Conservation (phyloP, 2,329 filamentous ascomycete species). For the Cladosporium oxysporum region DNA sequence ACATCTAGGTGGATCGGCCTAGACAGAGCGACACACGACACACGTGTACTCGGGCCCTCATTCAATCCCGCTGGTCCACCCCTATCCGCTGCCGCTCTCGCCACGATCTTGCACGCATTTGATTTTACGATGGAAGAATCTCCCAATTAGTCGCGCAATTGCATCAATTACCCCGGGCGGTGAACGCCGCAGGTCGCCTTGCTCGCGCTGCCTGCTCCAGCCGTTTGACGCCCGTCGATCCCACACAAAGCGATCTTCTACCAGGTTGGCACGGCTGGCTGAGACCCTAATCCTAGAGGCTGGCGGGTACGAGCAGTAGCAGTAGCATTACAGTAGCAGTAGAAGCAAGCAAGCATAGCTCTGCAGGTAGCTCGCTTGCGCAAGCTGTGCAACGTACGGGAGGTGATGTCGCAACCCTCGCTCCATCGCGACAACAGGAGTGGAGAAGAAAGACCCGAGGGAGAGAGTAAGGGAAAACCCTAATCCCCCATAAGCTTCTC, state of each 20-base stretch:
- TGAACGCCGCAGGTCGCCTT: background rate
- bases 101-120: background rate
- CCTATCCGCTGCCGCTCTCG: background rate
- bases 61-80: background rate
- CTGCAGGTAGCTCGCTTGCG: constrained; percentile 2
- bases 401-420: constrained; percentile 1
- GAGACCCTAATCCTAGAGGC: constrained; percentile 12
- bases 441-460: too few species aligned
- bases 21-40: background rate
- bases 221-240: constrained; percentile 11
- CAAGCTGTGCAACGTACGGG: background rate
- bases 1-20: background rate
- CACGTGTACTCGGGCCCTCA: background rate
- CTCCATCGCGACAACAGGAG: background rate
- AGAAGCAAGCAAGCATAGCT: constrained; percentile 1
- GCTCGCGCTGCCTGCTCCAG: constrained; percentile 1
- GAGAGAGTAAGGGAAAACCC: background rate
- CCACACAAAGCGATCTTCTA: constrained; percentile 8
- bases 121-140: background rate
- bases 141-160: background rate
- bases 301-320: constrained; percentile 2
- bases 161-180: background rate
- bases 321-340: background rate
- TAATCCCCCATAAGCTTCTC: background rate
- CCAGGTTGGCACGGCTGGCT: constrained; percentile 12